Evolutionary conservation across 208 protist genomes (phyloP), one percentile per base, ranked within the genome.

Genomic region (Kentomonas sorsogonicus): DNA sequence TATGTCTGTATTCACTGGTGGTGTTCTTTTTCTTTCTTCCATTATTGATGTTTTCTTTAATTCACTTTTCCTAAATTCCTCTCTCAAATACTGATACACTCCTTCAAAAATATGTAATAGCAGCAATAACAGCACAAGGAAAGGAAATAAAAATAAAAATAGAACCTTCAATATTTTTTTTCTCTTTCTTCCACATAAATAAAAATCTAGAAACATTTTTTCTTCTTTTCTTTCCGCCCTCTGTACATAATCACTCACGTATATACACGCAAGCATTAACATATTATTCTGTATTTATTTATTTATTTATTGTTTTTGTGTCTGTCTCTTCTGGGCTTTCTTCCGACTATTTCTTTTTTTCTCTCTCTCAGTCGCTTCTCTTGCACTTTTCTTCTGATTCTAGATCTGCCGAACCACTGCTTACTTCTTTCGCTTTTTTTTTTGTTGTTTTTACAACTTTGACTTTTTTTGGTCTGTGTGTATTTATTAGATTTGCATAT

Each of bases 1-100:
- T n/a, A 13, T 18, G 13, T 16, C 18, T 15, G 7, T 43, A 16
- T 46, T 48, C 44, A 39, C 30, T 46, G 13, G 6, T 26, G 9
- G 11, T 59, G 18, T 40, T 61, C 55, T 63, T 45, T 61, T 69
- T 69, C 2, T 51, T 59, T 34, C 57, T 59, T 70, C 50, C 25
- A 36, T 68, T 60, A 30, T 29, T 41, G 22, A 29, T 10, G 5
- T 25, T 51, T 23, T 18, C 9, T 33, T 66, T 39, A 46, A 30
- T 51, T 48, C n/a, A 54, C 41, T 40, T 16, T 66, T 51, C 51
- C 3, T 6, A 23, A 47, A 20, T 33, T 23, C 30, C 15, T 25
- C 10, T 26, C 38, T 33, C 3, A 33, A 54, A 25, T 15, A 30
- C 40, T 11, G 4, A 53, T 53, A 33, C 36, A 33, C 48, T 25